A percentile compares a stretch with the other conserved stretches of the same genome.
These are phyloP conservation scores for Pseudonitzschia delicatissima DNA, from an alignment of 108 stramenopile species.

Conservation along the genomic window DNA sequence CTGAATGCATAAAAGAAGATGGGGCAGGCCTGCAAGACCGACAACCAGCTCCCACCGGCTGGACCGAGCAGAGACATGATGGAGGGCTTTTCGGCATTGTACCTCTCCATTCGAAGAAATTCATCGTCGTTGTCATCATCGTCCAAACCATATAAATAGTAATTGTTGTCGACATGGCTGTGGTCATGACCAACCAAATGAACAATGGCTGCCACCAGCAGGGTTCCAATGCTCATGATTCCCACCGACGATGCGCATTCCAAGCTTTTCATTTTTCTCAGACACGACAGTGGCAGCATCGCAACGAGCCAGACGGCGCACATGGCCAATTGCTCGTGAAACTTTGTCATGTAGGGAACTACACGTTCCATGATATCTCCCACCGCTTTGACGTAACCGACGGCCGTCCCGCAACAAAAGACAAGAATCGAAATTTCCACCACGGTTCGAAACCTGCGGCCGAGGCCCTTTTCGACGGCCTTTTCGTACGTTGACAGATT, in stretches of 20 bases:
- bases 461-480: conserved; percentile 47
- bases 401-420: conserved; percentile 66
- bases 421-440: conserved; percentile 62
- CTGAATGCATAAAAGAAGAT: conserved; percentile 82
- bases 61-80: conserved; percentile 46
- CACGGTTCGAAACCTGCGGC: conserved; percentile 29
- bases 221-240: conserved; percentile 60
- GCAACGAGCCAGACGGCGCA: conserved; percentile 51
- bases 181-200: conserved; percentile 47
- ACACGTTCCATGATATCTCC: conserved; percentile 73
- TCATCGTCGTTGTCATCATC: neutral
- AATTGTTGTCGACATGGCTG: neutral
- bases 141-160: neutral
- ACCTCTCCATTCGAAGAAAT: neutral
- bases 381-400: conserved; percentile 70
- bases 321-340: conserved; percentile 24
- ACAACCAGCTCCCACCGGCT: conserved; percentile 29
- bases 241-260: conserved; percentile 62
- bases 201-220: conserved; percentile 63
- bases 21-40: conserved; percentile 68
- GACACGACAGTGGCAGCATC: conserved; percentile 69
- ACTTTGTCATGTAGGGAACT: conserved; percentile 14
- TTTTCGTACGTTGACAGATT: conserved; percentile 54
- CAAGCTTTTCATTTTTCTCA: conserved; percentile 55
- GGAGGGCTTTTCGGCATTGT: neutral